Conservation (phyloP, 495 filamentous ascomycete species). For the Podospora didyma region DNA sequence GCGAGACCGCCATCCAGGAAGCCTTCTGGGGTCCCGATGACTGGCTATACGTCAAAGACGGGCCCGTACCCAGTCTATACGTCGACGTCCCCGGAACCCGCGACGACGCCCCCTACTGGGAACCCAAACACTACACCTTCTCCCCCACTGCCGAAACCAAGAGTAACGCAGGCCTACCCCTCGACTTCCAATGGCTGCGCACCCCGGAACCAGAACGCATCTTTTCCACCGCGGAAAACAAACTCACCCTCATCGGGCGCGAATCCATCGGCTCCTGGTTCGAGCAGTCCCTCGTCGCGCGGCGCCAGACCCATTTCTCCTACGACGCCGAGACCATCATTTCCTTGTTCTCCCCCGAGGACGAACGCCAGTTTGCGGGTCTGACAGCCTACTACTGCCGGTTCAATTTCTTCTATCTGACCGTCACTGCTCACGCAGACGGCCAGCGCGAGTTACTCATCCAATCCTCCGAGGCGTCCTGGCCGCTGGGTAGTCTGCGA, state of each 20-base stretch:
- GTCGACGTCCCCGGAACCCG: conserved; percentile 47
- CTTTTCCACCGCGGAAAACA: conserved; percentile 37
- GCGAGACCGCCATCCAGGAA: conserved; percentile 54
- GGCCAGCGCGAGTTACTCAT: conserved; percentile 51
- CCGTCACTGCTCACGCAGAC: conserved; percentile 50
- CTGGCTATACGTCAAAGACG: conserved; percentile 56
- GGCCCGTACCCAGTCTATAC: conserved; percentile 47
- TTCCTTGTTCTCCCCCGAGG: conserved; percentile 45
- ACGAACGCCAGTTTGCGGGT: conserved; percentile 54
- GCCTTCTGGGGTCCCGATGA: conserved; percentile 49
- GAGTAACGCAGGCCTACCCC: conserved; percentile 26
- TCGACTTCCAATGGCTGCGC: conserved; percentile 55
- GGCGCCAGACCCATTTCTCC: conserved; percentile 52
- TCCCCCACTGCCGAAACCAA: conserved; percentile 10
- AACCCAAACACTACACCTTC: conserved; percentile 47
- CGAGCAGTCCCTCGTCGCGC: conserved; percentile 51
- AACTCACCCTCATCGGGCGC: conserved; percentile 44
- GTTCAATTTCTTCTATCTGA: conserved; percentile 56
- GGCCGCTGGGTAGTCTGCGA: conserved; percentile 42
- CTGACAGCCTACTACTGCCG: conserved; percentile 56
- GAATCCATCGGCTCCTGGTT: conserved; percentile 53
- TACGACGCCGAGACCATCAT: conserved; percentile 54
- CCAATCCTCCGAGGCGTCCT: conserved; percentile 46
- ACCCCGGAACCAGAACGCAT: conserved; percentile 53
- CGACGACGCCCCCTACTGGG: conserved; percentile 51